phyloP scores from a whole-genome alignment of 805 yeast genomes.

The Tetrapisispora nanseiensis region DNA sequence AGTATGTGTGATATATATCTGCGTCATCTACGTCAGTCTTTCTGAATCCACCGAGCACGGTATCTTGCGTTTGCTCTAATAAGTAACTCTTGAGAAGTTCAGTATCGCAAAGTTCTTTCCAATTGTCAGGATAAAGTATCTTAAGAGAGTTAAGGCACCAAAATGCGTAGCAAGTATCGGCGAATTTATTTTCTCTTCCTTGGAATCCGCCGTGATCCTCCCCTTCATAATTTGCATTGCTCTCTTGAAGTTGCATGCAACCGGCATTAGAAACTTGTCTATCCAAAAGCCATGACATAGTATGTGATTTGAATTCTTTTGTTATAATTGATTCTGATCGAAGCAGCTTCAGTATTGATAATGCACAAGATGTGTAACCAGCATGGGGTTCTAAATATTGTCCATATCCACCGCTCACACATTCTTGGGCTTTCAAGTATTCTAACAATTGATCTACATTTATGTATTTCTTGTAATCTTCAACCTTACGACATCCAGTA shows the following conservation, averaged over 20 bases:
- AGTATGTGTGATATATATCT: slow-evolving; percentile 59
- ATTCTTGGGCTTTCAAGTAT: slow-evolving; percentile 31
- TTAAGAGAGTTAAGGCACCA: slow-evolving; percentile 62
- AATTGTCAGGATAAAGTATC: slow-evolving; percentile 29
- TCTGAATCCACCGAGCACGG: slow-evolving; percentile 64
- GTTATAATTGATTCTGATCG: slow-evolving; percentile 19
- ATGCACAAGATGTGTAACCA: slow-evolving; percentile 79
- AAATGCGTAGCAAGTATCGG: slow-evolving; percentile 83
- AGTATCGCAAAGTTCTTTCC: slow-evolving; percentile 8
- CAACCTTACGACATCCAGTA: slow-evolving; percentile 25
- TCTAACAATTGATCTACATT: slow-evolving; percentile 32
- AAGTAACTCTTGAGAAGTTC: slow-evolving; percentile 36
- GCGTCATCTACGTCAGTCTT: slow-evolving; percentile 57
- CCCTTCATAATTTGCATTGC: slow-evolving; percentile 32
- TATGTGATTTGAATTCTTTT: slow-evolving; percentile 27
- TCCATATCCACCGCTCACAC: slow-evolving; percentile 68
- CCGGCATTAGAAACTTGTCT: slow-evolving; percentile 39
- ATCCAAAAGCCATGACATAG: slow-evolving; percentile 51
- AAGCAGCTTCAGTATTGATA: slow-evolving; percentile 47
- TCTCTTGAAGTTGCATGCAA: slow-evolving; percentile 12
- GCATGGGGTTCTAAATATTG: slow-evolving; percentile 62
- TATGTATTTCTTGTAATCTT: slow-evolving; percentile 30
- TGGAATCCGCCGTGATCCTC: slow-evolving; percentile 70
- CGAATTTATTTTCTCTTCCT: slow-evolving; percentile 76
- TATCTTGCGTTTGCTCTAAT: slow-evolving; percentile 47